phyloP scores from a whole-genome alignment of 1,139 yeast genomes.

The Yamadazyma blattariae region DNA sequence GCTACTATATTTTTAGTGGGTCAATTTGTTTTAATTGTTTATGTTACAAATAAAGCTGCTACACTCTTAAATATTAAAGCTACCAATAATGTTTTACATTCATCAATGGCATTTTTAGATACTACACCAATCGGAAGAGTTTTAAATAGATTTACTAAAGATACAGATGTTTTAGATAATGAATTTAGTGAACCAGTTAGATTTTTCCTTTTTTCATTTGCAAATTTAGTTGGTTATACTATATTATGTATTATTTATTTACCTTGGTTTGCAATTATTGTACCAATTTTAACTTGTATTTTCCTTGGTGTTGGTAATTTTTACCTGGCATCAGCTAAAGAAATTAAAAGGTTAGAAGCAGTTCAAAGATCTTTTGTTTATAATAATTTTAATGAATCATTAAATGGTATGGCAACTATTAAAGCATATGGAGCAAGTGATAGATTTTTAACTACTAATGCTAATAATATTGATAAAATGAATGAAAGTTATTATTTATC shows the following conservation, averaged over 20 bases:
- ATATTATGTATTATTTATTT: slow-evolving; percentile 67
- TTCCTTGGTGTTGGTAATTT: slow-evolving; percentile 40
- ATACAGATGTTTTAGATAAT: slow-evolving; percentile 80
- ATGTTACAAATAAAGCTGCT: slow-evolving; percentile 51
- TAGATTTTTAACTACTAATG: slow-evolving; percentile 52
- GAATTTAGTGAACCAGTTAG: slow-evolving; percentile 64
- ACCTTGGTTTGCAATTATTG: slow-evolving; percentile 57
- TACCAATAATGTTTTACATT: slow-evolving; percentile 55
- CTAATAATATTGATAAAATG: slow-evolving; percentile 55
- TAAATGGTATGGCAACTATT: slow-evolving; percentile 71
- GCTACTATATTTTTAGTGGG: slow-evolving; percentile 34
- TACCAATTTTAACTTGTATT: slow-evolving; percentile 37
- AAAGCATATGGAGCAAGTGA: slow-evolving; percentile 55
- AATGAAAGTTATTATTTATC: slow-evolving; percentile 70
- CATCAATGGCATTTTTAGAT: slow-evolving; percentile 59
- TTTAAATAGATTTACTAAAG: slow-evolving; percentile 68
- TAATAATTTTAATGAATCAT: slow-evolving; percentile 71
- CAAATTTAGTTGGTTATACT: slow-evolving; percentile 61
- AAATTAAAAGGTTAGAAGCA: slow-evolving; percentile 80
- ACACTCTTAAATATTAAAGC: slow-evolving; percentile 47
- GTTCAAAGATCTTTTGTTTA: slow-evolving; percentile 72
- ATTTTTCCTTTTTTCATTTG: slow-evolving; percentile 41
- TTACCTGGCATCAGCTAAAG: slow-evolving; percentile 70
- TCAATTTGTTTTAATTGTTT: slow-evolving; percentile 52
- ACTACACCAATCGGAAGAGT: slow-evolving; percentile 63